phyloP scores from a whole-genome alignment of 768 basidiomycete genomes.

The Boletus subcaerulescens region DNA sequence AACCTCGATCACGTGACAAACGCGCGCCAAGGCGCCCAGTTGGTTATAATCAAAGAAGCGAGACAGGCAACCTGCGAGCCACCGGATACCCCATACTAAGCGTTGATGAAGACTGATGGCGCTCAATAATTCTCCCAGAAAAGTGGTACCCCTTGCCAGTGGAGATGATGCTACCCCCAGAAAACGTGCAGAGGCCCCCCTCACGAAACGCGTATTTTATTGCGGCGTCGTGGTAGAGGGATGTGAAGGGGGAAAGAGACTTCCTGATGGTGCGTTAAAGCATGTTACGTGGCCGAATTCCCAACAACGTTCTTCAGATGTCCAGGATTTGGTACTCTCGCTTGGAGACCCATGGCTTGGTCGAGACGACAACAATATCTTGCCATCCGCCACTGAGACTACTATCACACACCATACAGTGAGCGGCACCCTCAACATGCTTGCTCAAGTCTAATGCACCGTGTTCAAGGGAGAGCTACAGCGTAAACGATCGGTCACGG shows the following conservation, averaged over 20 bases:
- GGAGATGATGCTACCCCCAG: conserved; percentile 58
- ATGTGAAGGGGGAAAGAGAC: conserved; percentile 63
- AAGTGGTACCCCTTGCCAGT: conserved; percentile 67
- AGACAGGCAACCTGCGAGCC: neutral
- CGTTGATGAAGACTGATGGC: conserved; percentile 47
- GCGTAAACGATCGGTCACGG: conserved; percentile 57
- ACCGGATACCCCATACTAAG: conserved; percentile 1
- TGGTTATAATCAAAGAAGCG: neutral
- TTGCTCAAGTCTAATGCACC: conserved; percentile 11
- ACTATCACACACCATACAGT: conserved; percentile 42
- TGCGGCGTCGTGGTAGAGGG: conserved; percentile 89
- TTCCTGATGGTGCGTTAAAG: conserved; percentile 56
- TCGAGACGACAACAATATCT: conserved; percentile 47
- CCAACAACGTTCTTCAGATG: conserved; percentile 45
- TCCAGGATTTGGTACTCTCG: conserved; percentile 75
- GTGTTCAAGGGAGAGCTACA: conserved; percentile 28
- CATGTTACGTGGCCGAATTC: neutral
- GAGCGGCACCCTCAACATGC: conserved; percentile 26
- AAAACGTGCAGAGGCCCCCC: conserved; percentile 35
- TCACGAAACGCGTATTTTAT: conserved; percentile 82
- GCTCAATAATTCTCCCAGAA: conserved; percentile 66
- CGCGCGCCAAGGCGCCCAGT: conserved; percentile 12
- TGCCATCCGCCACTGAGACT: conserved; percentile 40
- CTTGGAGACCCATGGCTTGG: conserved; percentile 65
- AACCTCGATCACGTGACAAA: conserved; percentile 27